Conservation (phyloP, 805 yeast species). For the Clavispora phyllophila region DNA sequence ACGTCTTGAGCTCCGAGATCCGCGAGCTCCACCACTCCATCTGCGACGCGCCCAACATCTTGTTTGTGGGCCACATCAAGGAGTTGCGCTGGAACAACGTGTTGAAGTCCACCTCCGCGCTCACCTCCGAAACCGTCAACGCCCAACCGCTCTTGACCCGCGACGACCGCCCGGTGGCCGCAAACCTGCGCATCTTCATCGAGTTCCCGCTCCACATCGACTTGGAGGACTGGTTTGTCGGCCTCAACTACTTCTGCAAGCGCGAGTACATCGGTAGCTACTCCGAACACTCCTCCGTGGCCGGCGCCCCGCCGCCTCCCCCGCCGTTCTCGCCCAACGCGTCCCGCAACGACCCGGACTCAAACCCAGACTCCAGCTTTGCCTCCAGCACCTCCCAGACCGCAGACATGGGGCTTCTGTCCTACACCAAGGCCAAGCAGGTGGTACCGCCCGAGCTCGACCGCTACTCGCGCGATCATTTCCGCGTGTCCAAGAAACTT, state of each 20-base stretch:
- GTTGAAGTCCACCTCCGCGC: constrained; percentile 26
- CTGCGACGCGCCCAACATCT: constrained; percentile 51
- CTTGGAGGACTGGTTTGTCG: constrained; percentile 73
- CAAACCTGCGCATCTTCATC: constrained; percentile 43
- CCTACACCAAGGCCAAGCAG: not conserved
- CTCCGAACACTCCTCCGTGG: constrained; percentile 7
- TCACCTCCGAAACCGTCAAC: constrained; percentile 15
- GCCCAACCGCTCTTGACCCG: constrained; percentile 21
- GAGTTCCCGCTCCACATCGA: constrained; percentile 65
- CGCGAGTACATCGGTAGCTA: constrained; percentile 45
- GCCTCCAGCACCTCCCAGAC: not conserved
- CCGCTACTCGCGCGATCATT: constrained; percentile 22
- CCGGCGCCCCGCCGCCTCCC: constrained; percentile 5
- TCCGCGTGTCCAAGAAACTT: constrained; percentile 52
- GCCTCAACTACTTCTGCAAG: constrained; percentile 57
- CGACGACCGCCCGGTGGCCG: constrained; percentile 31
- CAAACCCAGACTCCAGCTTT: constrained; percentile 2
- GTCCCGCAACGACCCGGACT: constrained; percentile 4
- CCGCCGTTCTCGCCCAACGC: constrained; percentile 13
- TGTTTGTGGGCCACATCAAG: constrained; percentile 54
- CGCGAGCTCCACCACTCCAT: constrained; percentile 60
- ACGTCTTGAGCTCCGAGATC: constrained; percentile 55
- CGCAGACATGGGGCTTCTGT: not conserved
- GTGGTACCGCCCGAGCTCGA: constrained; percentile 2
- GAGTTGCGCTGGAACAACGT: constrained; percentile 45